Evolutionary conservation across 2,329 filamentous ascomycete species (phyloP), one percentile per base, ranked within the genome.

Genomic region (Ascochyta fabae): DNA sequence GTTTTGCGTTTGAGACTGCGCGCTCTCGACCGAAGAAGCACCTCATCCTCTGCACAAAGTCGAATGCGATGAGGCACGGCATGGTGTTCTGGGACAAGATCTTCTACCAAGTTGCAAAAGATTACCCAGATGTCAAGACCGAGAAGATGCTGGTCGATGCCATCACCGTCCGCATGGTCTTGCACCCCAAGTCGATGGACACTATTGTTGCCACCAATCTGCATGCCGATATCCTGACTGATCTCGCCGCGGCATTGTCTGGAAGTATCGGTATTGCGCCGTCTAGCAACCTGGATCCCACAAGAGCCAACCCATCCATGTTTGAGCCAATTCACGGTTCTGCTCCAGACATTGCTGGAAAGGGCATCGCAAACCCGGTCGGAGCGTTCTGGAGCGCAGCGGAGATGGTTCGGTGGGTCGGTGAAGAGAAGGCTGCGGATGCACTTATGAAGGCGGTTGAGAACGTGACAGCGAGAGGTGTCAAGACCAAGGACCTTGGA

Each of bases 341-440:
- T 26, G 86, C 85, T 0, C 86, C 85, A 3, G 86, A 88, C 59
- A 88, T 89, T 50, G 84, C 83, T 1, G 86, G 87, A 3, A 83
- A 85, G 64, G 85, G 85, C 0, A 77, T 86, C 26, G 84, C 85
- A 1, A 88, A 88, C 65, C 86, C 86, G 0, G 80, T 89, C 0
- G 86, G 83, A 6, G 87, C 86, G 6, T 88, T 89, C 69, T 90
- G 87, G 88, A 87, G 86, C 0, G 86, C 84, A 0, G 85, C 86
- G 5, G 88, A 89, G 78, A 86, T 91, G 84, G 78, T 88, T 12
- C 75, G 81, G 36, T 88, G 86, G 81, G 70, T 89, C n/a, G 86
- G 86, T 0, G 76, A 86, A 54, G 79, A 82, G 31, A 77, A 81
- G 3, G 86, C 85, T 0, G 84, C 86, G 0, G 80, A 83, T 53